Conservation (phyloP, 306 rosid genomes). For the cucumber (Cucumis sativus) region DNA sequence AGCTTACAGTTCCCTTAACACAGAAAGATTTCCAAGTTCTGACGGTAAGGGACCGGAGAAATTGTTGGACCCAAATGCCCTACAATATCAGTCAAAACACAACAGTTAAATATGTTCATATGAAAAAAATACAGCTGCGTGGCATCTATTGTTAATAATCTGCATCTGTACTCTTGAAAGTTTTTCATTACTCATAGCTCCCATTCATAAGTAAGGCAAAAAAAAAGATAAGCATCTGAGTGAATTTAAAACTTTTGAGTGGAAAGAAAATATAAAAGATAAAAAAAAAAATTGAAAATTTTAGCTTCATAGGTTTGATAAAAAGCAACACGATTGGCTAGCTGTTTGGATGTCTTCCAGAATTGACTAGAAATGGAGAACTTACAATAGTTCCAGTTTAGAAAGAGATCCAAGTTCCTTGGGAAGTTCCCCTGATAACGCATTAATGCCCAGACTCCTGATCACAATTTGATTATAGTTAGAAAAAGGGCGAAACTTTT, state of each 20-base stretch:
- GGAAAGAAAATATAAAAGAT: background rate
- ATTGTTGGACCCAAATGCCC: slow-evolving; percentile 43
- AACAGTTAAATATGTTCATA: background rate
- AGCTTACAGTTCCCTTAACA: slow-evolving; percentile 46
- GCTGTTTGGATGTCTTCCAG: background rate
- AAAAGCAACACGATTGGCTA: background rate
- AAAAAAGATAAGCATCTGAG: background rate
- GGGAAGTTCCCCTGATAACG: slow-evolving; percentile 64
- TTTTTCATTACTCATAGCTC: background rate
- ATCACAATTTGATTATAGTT: background rate
- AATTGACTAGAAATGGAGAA: background rate
- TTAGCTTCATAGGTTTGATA: background rate
- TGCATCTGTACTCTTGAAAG: background rate
- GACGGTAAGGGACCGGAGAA: slow-evolving; percentile 65
- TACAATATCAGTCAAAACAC: slow-evolving; percentile 15
- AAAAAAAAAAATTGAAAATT: background rate
- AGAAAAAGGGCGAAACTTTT: background rate
- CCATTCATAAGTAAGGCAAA: background rate
- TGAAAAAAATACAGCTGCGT: background rate
- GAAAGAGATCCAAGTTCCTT: slow-evolving; percentile 56
- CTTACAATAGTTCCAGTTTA: slow-evolving; percentile 32
- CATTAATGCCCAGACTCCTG: slow-evolving; percentile 51
- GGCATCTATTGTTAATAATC: background rate
- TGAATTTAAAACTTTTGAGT: background rate
- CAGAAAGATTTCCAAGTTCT: slow-evolving; percentile 49